A percentile compares a stretch with the other conserved stretches of the same genome.
These are phyloP conservation scores for Pseudogymnoascus sp. DNA, from an alignment of 2,329 filamentous ascomycete genomes.

Conservation along the genomic window DNA sequence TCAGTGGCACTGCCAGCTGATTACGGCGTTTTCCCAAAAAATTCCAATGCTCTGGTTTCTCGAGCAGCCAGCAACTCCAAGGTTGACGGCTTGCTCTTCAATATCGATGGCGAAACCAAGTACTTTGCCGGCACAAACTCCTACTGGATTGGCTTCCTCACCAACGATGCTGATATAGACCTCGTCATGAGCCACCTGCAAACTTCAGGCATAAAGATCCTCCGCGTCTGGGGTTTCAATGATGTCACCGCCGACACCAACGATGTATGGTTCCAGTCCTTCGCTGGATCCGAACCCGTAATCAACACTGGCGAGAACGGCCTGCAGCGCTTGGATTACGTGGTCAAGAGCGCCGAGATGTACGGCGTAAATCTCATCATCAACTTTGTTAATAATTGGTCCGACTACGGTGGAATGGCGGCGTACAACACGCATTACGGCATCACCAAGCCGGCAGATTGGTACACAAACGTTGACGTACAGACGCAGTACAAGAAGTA, in stretches of 20 bases:
- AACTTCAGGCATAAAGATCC: constrained; percentile 46
- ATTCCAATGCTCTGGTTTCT: neutral
- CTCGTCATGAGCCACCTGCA: constrained; percentile 40
- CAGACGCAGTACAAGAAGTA: constrained; percentile 54
- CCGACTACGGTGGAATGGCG: constrained; percentile 58
- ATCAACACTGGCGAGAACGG: constrained; percentile 60
- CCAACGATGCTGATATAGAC: constrained; percentile 46
- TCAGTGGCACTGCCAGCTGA: neutral
- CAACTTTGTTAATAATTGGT: constrained; percentile 64
- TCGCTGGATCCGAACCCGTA: constrained; percentile 38
- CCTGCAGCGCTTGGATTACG: constrained; percentile 57
- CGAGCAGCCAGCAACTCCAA: constrained; percentile 7
- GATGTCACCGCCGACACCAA: constrained; percentile 37
- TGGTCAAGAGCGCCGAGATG: constrained; percentile 52
- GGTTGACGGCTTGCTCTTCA: constrained; percentile 27
- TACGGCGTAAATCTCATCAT: constrained; percentile 57
- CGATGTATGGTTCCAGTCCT: constrained; percentile 9
- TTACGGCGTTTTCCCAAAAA: neutral
- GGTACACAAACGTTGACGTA: constrained; percentile 48
- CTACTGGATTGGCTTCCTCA: constrained; percentile 47
- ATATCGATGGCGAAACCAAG: constrained; percentile 35
- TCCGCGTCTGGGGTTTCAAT: constrained; percentile 57
- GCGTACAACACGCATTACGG: constrained; percentile 51
- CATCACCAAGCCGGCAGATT: constrained; percentile 38
- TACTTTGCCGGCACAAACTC: constrained; percentile 48